phyloP scores from a whole-genome alignment of 352 stramenopile species.

The Globisporangium barbulae region DNA sequence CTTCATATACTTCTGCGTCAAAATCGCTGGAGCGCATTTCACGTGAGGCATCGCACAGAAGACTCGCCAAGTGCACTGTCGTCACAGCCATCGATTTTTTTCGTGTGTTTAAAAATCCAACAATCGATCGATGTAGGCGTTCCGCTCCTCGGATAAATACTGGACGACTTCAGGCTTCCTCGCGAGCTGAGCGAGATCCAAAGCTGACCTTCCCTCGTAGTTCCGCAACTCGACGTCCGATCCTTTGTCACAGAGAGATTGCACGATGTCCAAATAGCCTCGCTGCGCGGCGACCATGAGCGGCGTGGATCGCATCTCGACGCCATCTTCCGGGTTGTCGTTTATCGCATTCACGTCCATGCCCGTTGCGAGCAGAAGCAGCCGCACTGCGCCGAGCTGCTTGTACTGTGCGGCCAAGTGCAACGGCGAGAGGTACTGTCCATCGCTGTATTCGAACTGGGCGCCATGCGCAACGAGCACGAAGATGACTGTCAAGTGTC shows the following conservation, averaged over 20 bases:
- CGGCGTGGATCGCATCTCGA: constrained; percentile 7
- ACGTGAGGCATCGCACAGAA: no score
- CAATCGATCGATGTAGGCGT: background rate
- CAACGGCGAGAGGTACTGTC: constrained; percentile 1
- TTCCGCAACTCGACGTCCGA: constrained; percentile 3
- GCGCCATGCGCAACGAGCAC: constrained; percentile 5
- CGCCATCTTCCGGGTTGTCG: constrained; percentile 5
- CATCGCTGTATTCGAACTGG: background rate
- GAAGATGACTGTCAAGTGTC: constrained; percentile 2
- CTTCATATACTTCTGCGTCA: no score
- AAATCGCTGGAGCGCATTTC: no score
- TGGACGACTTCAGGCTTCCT: background rate
- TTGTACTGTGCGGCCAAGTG: constrained; percentile 10
- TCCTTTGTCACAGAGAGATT: background rate
- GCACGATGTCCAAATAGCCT: constrained; percentile 3
- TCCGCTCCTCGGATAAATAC: background rate
- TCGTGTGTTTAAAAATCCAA: background rate
- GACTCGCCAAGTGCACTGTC: no score
- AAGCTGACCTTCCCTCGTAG: constrained; percentile 1
- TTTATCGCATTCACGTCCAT: constrained; percentile 9
- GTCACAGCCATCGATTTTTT: no score
- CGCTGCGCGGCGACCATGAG: constrained; percentile 10
- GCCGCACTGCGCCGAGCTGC: background rate
- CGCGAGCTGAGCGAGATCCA: background rate
- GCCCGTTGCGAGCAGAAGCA: constrained; percentile 5